Percentiles rank a stretch among this genome's conserved stretches.
phyloP scores from a whole-genome alignment of 768 basidiomycete genomes.

The Leccinum longicurvipes region DNA sequence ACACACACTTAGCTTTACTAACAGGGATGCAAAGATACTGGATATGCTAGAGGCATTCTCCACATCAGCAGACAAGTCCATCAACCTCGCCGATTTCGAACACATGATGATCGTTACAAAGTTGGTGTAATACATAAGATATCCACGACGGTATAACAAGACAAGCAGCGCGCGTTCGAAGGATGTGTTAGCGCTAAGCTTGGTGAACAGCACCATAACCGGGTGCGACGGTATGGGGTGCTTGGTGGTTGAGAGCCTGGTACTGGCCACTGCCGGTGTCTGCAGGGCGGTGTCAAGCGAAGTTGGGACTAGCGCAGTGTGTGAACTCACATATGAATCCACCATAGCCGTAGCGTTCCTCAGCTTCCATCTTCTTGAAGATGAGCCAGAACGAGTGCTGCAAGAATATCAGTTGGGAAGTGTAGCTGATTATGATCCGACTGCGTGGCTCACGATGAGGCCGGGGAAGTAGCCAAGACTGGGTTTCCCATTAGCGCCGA shows the following conservation, averaged over 20 bases:
- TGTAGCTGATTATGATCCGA: too few species aligned
- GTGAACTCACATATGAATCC: slow-evolving; percentile 67
- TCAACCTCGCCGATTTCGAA: slow-evolving; percentile 68
- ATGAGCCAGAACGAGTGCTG: slow-evolving; percentile 89
- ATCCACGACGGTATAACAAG: background rate
- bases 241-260: slow-evolving; percentile 24
- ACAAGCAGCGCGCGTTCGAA: slow-evolving; percentile 3
- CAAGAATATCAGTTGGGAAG: background rate
- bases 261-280: slow-evolving; percentile 40
- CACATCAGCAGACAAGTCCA: slow-evolving; percentile 61
- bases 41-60: slow-evolving; percentile 83
- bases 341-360: slow-evolving; percentile 74
- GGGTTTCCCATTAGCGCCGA: slow-evolving; percentile 1
- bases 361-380: slow-evolving; percentile 86
- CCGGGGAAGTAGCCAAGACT: slow-evolving; percentile 80
- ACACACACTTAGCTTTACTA: background rate
- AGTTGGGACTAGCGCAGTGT: background rate
- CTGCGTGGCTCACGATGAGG: slow-evolving; percentile 39
- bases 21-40: slow-evolving; percentile 49
- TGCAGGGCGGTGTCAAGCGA: slow-evolving; percentile 11
- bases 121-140: slow-evolving; percentile 9
- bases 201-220: slow-evolving; percentile 35
- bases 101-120: slow-evolving; percentile 68
- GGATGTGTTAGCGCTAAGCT: slow-evolving; percentile 2
- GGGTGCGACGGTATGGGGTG: slow-evolving; percentile 20